phyloP scores from a whole-genome alignment of 2,329 filamentous ascomycete genomes.

The Fusarium fujikuroi region DNA sequence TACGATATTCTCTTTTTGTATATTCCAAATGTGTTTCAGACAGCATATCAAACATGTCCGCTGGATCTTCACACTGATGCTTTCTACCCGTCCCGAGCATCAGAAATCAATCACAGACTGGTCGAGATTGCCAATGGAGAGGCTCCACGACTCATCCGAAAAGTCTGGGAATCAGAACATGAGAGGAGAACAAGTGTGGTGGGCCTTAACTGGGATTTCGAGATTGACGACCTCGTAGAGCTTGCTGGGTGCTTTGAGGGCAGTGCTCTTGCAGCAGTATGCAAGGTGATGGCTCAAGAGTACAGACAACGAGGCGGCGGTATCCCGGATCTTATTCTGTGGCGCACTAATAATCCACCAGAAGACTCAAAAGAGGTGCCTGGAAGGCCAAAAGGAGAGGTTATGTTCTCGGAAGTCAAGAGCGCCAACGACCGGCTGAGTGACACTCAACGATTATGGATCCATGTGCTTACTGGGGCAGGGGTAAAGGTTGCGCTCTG shows the following conservation, averaged over 20 bases:
- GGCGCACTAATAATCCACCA: slow-evolving; percentile 62
- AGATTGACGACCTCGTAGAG: slow-evolving; percentile 80
- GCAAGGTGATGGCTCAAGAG: slow-evolving; percentile 95
- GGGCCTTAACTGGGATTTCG: slow-evolving; percentile 91
- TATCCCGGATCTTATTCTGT: slow-evolving; percentile 92
- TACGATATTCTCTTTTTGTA: slow-evolving; percentile 93
- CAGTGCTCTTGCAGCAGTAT: slow-evolving; percentile 83
- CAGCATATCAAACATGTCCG: slow-evolving; percentile 91
- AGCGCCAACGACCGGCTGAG: slow-evolving; percentile 92
- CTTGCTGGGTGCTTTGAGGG: slow-evolving; percentile 82
- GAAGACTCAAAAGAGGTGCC: slow-evolving; percentile 44
- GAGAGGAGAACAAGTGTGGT: slow-evolving; percentile 85
- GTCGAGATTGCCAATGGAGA: slow-evolving; percentile 88
- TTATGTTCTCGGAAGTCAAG: slow-evolving; percentile 84
- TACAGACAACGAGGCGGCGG: slow-evolving; percentile 88
- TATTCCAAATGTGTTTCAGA: slow-evolving; percentile 97
- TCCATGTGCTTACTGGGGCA: slow-evolving; percentile 87
- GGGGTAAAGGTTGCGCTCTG: slow-evolving; percentile 88
- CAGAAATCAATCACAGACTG: slow-evolving; percentile 88
- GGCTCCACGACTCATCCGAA: slow-evolving; percentile 72
- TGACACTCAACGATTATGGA: slow-evolving; percentile 96
- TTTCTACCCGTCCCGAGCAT: slow-evolving; percentile 87
- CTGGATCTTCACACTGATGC: slow-evolving; percentile 92
- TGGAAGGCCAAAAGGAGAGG: slow-evolving; percentile 61
- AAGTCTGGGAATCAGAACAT: slow-evolving; percentile 75